Evolutionary conservation across 2,329 filamentous ascomycete genomes (phyloP).

Genomic region (Colletotrichum caudatum): DNA sequence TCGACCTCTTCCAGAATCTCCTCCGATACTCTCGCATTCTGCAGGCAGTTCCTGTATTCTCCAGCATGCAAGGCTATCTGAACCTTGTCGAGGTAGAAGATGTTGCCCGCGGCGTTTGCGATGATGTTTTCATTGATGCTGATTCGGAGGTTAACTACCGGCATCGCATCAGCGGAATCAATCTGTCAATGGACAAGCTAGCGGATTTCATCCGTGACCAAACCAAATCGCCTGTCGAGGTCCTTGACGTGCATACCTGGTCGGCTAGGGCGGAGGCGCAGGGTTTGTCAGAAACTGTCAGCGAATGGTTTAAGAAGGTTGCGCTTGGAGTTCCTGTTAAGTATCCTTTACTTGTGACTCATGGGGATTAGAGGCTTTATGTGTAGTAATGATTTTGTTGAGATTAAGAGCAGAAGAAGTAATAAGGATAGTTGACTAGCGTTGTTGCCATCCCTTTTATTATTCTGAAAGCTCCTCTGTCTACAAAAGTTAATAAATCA

Average conservation of each 20-base stretch:
- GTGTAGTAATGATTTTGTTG: no score
- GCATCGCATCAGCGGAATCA: background rate
- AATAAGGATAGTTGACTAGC: no score
- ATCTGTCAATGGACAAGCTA: background rate
- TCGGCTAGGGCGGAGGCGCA: background rate
- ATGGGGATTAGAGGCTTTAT: background rate
- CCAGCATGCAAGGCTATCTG: background rate
- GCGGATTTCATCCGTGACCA: background rate
- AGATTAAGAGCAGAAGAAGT: no score
- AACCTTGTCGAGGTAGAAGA: background rate
- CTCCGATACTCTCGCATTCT: background rate
- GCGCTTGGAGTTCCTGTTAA: background rate
- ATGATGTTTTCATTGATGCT: background rate
- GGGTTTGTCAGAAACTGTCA: background rate
- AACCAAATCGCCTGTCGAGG: background rate
- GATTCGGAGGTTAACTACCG: background rate
- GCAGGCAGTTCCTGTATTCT: background rate
- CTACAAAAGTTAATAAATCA: no score
- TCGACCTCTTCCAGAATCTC: slow-evolving; percentile 1
- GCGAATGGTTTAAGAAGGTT: slow-evolving; percentile 3
- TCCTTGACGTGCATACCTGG: background rate
- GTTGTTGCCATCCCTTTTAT: no score
- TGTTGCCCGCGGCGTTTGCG: background rate
- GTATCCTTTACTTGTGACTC: background rate
- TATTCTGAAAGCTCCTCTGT: no score